Base-by-base conservation (phyloP, 2,329 filamentous ascomycete species). In the Huntiella bhutanensis region DNA sequence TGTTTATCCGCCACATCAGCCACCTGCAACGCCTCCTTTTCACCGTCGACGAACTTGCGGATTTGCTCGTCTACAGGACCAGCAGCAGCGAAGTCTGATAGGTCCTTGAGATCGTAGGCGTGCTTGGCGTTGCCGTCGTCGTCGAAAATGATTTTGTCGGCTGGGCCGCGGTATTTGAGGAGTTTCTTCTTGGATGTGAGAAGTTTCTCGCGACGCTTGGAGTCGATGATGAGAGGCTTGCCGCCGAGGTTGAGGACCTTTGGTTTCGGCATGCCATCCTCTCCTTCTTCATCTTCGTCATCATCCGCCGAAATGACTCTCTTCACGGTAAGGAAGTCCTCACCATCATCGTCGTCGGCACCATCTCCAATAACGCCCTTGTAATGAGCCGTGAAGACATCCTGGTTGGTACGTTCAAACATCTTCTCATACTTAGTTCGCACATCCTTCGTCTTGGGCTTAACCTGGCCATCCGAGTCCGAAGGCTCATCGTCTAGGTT, bases 401-500 rank as follows among this genome's bases (percentile, higher is more conserved):
- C 87, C 62, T 96, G 88, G 62, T 98, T 98, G 55, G 81, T 82
- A 51, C 91, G 73, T 66, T 95, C 88, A 62, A 96, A 95, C 91
- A 98, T 96, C 54, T 85, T 80, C 61, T 98, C 86, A 59, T 93
- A 92, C 61, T 94, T 96, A 32, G 92, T 98, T 51, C 86, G 75
- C 13, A 94, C 83, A 54, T 77, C 73, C 8, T 70, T 67, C 63
- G 82, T 79, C 62, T 78, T 76, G 59, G 73, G 76, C 51, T 67
- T 63, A 53, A 67, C 65, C 33, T 50, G 39, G 12, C 69, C 70
- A 19, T 69, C 67, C n/a, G 75, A 68, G 46, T 74, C 75, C 43
- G 62, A 64, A 10, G 73, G 71, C 2, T 63, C 64, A 32, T 70
- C 71, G 3, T 77, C 78, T 41, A 83, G 62, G 43, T 70, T 67